Conservation (phyloP, 495 filamentous ascomycete genomes). For the Penicillium canariense region DNA sequence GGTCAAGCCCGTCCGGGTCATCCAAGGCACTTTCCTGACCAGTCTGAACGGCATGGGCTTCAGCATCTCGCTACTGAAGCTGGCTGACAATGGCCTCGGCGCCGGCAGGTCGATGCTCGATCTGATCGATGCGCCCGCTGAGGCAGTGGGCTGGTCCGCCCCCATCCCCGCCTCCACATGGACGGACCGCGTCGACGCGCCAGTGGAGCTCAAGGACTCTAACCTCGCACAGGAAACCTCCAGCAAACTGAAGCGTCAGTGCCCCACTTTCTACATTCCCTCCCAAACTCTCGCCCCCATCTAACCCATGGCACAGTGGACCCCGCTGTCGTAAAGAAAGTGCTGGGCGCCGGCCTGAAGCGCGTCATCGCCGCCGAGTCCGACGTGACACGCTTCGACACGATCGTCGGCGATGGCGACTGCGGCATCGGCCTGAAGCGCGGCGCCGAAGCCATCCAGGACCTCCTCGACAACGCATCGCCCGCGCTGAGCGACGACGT, state of each 20-base stretch:
- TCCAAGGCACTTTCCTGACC: slow-evolving; percentile 66
- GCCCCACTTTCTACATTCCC: neutral
- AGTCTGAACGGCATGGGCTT: slow-evolving; percentile 92
- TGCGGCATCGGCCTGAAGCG: slow-evolving; percentile 88
- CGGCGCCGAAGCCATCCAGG: slow-evolving; percentile 82
- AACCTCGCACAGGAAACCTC: slow-evolving; percentile 55
- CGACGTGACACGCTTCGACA: slow-evolving; percentile 85
- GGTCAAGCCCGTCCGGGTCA: slow-evolving; percentile 66
- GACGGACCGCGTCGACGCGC: slow-evolving; percentile 42
- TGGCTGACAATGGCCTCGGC: slow-evolving; percentile 76
- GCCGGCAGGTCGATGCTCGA: slow-evolving; percentile 76
- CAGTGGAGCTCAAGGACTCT: slow-evolving; percentile 49
- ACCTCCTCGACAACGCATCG: slow-evolving; percentile 52
- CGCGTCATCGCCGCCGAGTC: slow-evolving; percentile 74
- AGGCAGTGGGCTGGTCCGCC: slow-evolving; percentile 82
- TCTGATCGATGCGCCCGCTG: slow-evolving; percentile 79
- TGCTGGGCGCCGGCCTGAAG: slow-evolving; percentile 65
- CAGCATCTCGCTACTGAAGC: slow-evolving; percentile 79
- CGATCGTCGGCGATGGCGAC: slow-evolving; percentile 92
- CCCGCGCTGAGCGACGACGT: slow-evolving; percentile 62
- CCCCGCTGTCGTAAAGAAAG: slow-evolving; percentile 50
- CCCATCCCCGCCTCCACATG: slow-evolving; percentile 60
- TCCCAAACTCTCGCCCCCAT: neutral
- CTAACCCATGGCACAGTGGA: slow-evolving; percentile 52
- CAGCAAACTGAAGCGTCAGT: slow-evolving; percentile 67